Evolutionary conservation across 768 basidiomycete species (phyloP).

Genomic region (Megacollybia marginata): DNA sequence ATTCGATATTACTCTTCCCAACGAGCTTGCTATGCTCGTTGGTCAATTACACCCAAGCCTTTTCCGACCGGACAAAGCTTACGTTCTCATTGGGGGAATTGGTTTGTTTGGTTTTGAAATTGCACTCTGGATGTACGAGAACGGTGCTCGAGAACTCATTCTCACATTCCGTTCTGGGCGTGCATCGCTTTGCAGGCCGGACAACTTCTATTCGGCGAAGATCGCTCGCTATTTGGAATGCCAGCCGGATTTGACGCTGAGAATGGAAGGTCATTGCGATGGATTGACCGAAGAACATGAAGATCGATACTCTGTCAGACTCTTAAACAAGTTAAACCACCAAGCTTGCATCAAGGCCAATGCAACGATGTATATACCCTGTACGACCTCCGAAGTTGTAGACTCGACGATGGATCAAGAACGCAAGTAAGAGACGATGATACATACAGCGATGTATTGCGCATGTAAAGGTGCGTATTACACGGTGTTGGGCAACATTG

Average conservation of each 20-base stretch:
- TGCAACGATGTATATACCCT: too few relatives aligned
- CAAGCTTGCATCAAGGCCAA: too few relatives aligned
- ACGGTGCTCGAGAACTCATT: constrained; percentile 27
- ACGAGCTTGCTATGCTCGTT: neutral
- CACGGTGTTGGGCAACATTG: too few relatives aligned
- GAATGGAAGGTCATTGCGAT: neutral
- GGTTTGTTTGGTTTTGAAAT: neutral
- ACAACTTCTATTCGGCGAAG: neutral
- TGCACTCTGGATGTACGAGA: constrained; percentile 32
- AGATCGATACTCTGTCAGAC: too few relatives aligned
- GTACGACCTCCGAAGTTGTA: too few relatives aligned
- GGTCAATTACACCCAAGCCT: neutral
- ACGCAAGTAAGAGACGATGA: too few relatives aligned
- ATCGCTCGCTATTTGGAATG: neutral
- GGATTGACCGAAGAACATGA: too few relatives aligned
- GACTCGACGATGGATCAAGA: too few relatives aligned
- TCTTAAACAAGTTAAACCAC: too few relatives aligned
- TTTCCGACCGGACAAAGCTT: constrained; percentile 11
- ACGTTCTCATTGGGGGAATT: constrained; percentile 2
- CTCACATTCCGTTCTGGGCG: constrained; percentile 29
- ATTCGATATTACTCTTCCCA: too few relatives aligned
- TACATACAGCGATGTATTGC: too few relatives aligned
- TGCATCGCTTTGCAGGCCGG: neutral
- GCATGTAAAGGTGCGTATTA: too few relatives aligned
- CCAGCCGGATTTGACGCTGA: neutral